A percentile compares a stretch with the other conserved stretches of the same genome.
These are phyloP conservation scores for Pontederia crassipes DNA, from an alignment of 176 grass and related monocot species.

Conservation along the genomic window DNA sequence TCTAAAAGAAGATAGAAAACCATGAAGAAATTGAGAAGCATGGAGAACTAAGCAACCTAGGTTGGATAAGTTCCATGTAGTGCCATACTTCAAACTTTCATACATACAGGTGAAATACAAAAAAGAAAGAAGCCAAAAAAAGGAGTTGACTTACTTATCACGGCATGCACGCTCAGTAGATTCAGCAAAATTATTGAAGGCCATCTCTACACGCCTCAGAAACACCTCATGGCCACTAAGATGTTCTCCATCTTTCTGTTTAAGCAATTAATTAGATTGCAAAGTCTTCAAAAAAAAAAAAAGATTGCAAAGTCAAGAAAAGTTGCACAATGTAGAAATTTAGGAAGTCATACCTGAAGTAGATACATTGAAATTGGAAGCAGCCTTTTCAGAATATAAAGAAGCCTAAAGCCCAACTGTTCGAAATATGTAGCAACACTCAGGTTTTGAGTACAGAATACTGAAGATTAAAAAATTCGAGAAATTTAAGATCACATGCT, in stretches of 20 bases:
- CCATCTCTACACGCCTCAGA: conserved; percentile 59
- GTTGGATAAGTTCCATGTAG: no score
- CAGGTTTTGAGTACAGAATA: conserved; percentile 3
- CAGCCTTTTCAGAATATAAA: conserved; percentile 76
- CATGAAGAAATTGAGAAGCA: no score
- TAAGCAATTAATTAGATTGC: conserved; percentile 19
- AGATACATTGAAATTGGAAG: conserved; percentile 65
- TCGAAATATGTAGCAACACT: conserved; percentile 4
- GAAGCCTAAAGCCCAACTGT: conserved; percentile 88
- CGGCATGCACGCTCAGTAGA: conserved; percentile 65
- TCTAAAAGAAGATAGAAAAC: no score
- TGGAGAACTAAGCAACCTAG: no score
- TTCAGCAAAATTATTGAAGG: conserved; percentile 75
- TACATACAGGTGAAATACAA: not conserved
- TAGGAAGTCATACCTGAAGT: conserved; percentile 49
- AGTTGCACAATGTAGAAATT: conserved; percentile 12
- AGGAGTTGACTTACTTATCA: conserved; percentile 40
- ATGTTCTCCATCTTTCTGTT: conserved; percentile 82
- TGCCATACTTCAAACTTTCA: not conserved
- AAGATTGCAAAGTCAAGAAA: conserved; percentile 17
- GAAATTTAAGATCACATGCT: not conserved
- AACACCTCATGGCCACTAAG: conserved; percentile 78
- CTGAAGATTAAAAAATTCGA: not conserved
- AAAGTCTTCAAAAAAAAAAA: no score
- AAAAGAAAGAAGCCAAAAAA: not conserved